Percentiles rank a stretch among this genome's conserved stretches.
phyloP scores from a whole-genome alignment of 2,329 filamentous ascomycete species.

The Ambrosiella beaveri region DNA sequence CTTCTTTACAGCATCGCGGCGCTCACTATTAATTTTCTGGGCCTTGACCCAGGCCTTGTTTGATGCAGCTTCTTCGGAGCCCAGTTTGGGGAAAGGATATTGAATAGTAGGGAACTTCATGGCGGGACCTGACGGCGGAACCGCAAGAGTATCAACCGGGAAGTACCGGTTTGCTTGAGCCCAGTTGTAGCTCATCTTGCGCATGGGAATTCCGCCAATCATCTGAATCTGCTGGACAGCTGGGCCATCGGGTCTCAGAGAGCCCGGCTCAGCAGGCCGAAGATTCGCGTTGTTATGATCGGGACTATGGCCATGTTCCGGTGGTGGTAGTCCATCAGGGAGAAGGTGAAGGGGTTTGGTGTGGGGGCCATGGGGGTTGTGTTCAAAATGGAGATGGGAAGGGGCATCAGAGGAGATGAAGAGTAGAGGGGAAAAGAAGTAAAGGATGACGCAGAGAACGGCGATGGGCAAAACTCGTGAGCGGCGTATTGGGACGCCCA shows the following conservation, averaged over 20 bases:
- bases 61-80: background rate
- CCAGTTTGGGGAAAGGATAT: conserved; percentile 23
- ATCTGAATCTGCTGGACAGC: background rate
- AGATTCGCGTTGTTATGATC: background rate
- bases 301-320: background rate
- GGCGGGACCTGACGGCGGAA: conserved; percentile 18
- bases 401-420: background rate
- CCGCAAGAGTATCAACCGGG: conserved; percentile 20
- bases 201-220: conserved; percentile 13
- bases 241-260: background rate
- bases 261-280: background rate
- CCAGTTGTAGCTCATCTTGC: conserved; percentile 21
- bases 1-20: conserved; percentile 24
- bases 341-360: background rate
- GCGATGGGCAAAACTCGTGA: conserved; percentile 5
- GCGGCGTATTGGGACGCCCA: conserved; percentile 2
- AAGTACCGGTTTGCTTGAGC: conserved; percentile 16
- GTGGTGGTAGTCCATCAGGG: background rate
- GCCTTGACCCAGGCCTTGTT: background rate
- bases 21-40: conserved; percentile 10
- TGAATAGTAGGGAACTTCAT: conserved; percentile 19
- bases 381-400: background rate
- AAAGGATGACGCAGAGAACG: conserved; percentile 4
- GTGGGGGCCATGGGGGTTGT: background rate
- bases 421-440: conserved; percentile 7